phyloP scores from a whole-genome alignment of 2,329 filamentous ascomycete species.

The Paraphaeosphaeria minitans region DNA sequence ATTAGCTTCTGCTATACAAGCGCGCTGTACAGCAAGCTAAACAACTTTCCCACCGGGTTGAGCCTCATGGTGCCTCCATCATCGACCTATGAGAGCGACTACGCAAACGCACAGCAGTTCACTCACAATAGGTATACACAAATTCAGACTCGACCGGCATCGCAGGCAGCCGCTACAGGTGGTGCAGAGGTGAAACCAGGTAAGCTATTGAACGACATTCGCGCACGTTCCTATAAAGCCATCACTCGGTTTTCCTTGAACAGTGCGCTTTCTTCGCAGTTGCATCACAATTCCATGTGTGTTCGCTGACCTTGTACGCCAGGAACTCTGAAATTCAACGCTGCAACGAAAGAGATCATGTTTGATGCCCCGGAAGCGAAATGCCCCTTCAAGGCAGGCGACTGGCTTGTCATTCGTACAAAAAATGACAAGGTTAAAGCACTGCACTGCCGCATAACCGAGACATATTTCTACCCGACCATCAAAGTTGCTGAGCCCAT shows the following conservation, averaged over 20 bases:
- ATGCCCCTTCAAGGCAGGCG: slow-evolving; percentile 52
- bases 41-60: slow-evolving; percentile 63
- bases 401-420: slow-evolving; percentile 57
- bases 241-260: not conserved
- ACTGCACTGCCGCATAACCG: slow-evolving; percentile 57
- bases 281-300: not conserved
- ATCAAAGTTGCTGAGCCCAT: slow-evolving; percentile 43
- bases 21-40: slow-evolving; percentile 51
- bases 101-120: slow-evolving; percentile 9
- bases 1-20: slow-evolving; percentile 79
- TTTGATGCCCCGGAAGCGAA: slow-evolving; percentile 40
- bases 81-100: slow-evolving; percentile 23
- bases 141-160: not conserved
- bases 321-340: slow-evolving; percentile 40
- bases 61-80: slow-evolving; percentile 57
- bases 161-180: not conserved
- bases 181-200: slow-evolving; percentile 2
- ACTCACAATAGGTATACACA: slow-evolving; percentile 4
- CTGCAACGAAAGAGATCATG: slow-evolving; percentile 48
- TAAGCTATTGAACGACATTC: not conserved
- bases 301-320: not conserved
- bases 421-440: slow-evolving; percentile 19
- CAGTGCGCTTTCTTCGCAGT: not conserved
- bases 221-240: not conserved
- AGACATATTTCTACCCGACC: slow-evolving; percentile 52